Conservation (phyloP, 1,284 basidiomycete genomes). For the Ganoderma sinense region DNA sequence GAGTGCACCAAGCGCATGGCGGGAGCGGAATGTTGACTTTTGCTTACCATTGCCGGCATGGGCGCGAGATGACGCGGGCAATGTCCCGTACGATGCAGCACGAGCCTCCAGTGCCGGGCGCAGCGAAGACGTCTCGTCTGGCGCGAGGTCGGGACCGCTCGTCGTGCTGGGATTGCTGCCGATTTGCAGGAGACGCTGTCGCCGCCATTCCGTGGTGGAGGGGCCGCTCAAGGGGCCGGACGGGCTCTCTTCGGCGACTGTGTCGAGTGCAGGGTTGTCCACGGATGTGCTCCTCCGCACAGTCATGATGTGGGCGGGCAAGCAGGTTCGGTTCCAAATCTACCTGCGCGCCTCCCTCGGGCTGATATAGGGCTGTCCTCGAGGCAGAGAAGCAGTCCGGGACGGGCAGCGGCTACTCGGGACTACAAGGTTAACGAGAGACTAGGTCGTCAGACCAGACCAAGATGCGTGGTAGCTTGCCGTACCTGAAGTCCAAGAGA, state of each 20-base stretch:
- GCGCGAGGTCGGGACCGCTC: not conserved
- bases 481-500: not conserved
- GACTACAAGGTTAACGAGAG: not conserved
- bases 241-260: conserved; percentile 25
- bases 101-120: conserved; percentile 28
- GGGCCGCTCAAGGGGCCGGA: conserved; percentile 45
- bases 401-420: not conserved
- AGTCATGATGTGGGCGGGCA: conserved; percentile 21
- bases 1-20: conserved; percentile 45
- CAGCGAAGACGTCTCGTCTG: conserved; percentile 38
- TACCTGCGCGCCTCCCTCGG: not conserved
- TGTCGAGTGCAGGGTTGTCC: conserved; percentile 18
- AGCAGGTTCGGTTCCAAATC: not conserved
- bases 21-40: conserved; percentile 42
- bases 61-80: conserved; percentile 38
- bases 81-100: conserved; percentile 56
- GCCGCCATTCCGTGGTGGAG: conserved; percentile 55
- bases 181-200: conserved; percentile 58
- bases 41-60: conserved; percentile 24
- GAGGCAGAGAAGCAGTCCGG: not conserved
- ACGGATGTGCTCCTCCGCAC: conserved; percentile 22
- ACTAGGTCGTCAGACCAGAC: not conserved
- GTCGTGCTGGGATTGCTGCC: conserved; percentile 39
- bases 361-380: not conserved
- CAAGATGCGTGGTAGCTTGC: not conserved